Percentiles rank a stretch among this genome's conserved stretches.
These are phyloP conservation scores for Myriangium duriaei DNA, from an alignment of 2,329 filamentous ascomycete genomes.

Conservation along the genomic window DNA sequence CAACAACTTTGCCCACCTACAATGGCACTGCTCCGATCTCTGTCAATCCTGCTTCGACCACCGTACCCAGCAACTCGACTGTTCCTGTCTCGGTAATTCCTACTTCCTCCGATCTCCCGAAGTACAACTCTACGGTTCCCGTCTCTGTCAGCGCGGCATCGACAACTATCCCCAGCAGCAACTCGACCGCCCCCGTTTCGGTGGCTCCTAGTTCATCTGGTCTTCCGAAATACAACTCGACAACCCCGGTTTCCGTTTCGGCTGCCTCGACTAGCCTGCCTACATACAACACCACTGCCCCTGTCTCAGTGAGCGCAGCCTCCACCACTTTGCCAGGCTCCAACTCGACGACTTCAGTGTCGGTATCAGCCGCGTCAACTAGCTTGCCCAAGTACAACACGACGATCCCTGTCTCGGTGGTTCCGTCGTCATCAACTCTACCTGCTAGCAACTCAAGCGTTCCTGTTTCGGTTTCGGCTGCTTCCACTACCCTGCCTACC, in stretches of 20 bases:
- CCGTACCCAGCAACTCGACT: constrained; percentile 7
- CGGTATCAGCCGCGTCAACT: background rate
- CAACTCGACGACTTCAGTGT: constrained; percentile 3
- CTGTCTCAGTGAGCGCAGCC: constrained; percentile 4
- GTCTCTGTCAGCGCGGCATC: background rate
- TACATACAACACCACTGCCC: constrained; percentile 4
- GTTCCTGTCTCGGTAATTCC: constrained; percentile 8
- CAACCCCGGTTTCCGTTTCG: constrained; percentile 2
- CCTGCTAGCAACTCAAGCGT: background rate
- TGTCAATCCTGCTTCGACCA: constrained; percentile 1
- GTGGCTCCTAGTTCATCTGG: background rate
- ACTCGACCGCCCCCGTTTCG: background rate
- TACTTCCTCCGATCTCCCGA: background rate
- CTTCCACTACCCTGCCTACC: too few relatives aligned
- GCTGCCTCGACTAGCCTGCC: background rate
- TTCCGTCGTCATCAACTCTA: background rate
- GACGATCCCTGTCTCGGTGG: background rate
- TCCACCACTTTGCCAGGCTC: constrained; percentile 1
- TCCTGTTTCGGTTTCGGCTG: background rate
- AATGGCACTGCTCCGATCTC: constrained; percentile 1
- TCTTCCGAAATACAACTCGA: background rate
- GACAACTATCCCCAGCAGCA: background rate
- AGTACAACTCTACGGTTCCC: background rate
- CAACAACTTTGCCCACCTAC: constrained; percentile 3
- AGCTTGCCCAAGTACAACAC: background rate